Base-by-base conservation (phyloP, 176 grass and related monocot genomes). In the Raddia distichophylla region DNA sequence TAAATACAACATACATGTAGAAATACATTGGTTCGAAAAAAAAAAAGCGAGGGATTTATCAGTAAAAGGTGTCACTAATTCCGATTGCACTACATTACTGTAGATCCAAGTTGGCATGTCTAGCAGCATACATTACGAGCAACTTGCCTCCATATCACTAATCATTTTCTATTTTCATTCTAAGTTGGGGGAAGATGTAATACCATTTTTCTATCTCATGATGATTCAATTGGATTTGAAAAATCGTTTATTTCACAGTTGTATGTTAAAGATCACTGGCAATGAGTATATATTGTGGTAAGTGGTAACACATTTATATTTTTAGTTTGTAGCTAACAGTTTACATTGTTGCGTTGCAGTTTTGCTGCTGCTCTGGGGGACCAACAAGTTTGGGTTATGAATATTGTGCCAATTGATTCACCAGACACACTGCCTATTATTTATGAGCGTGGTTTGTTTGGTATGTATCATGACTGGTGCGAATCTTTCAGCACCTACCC, bases 381-480 rank as follows among this genome's bases (percentile, higher is more conserved):
- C 22, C 86, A 96, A 76, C 84, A 90, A 52, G 91, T 99, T 42
- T 99, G 97, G 97, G 97, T 99, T 68, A 96, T 99, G 93, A 96
- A 99, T 90, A 86, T 99, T 22, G 97, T 96, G 62, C 87, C 93
- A 27, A 89, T 94, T 37, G 89, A 99, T 90, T 95, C 93, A 77
- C 60, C 97, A 44, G 97, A 99, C 76, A 99, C 97, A 6, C 89
- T 99, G 80, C 91, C 97, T 58, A 91, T 99, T 82, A 90, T 99
- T 78, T 99, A 96, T 87, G 93, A 96, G 93, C 89, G 97, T 55
- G 97, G 97, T n/a, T 84, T 99, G 67, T 92, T 99, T 77, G 97
- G 97, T 78, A 96, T 99, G 81, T 99, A 99, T 55, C 97, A 99
- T 80, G 93, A 99, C 84, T 99, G 97, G 97, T 99, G 97, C 16